A percentile compares a stretch with the other conserved stretches of the same genome.
Evolutionary conservation across 208 protist genomes (phyloP).

Genomic region (Crithidia brevicula): DNA sequence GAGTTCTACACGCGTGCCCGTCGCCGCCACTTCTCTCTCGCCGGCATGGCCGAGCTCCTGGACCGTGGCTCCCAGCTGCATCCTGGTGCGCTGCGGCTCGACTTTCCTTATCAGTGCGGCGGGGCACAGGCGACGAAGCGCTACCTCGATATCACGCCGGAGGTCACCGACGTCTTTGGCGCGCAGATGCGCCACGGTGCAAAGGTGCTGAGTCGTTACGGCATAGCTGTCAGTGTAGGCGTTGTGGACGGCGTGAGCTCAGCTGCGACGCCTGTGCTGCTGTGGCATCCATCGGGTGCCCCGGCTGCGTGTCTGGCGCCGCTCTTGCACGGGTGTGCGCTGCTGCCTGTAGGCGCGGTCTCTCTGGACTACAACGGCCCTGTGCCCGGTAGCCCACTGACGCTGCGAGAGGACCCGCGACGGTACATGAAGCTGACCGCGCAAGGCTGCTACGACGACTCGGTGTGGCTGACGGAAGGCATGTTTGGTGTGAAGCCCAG

Average conservation of each 20-base stretch:
- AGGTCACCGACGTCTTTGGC: constrained; percentile 48
- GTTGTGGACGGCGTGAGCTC: constrained; percentile 35
- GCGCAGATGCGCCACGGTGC: constrained; percentile 49
- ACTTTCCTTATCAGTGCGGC: constrained; percentile 87
- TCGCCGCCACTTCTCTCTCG: constrained; percentile 57
- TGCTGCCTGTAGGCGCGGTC: constrained; percentile 58
- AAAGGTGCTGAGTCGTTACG: constrained; percentile 84
- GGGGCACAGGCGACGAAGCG: constrained; percentile 62
- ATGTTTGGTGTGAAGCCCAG: constrained; percentile 74
- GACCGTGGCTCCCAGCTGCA: constrained; percentile 49
- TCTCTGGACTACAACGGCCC: constrained; percentile 82
- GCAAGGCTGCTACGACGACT: constrained; percentile 41
- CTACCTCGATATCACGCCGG: constrained; percentile 75
- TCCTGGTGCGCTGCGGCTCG: constrained; percentile 46
- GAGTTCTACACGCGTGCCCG: constrained; percentile 50
- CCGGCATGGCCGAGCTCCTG: constrained; percentile 52
- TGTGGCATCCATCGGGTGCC: constrained; percentile 80
- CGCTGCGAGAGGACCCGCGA: constrained; percentile 47
- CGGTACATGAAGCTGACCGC: constrained; percentile 68
- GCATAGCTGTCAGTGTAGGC: constrained; percentile 71
- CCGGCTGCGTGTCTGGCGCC: constrained; percentile 75
- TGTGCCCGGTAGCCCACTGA: constrained; percentile 42
- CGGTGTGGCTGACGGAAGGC: constrained; percentile 75
- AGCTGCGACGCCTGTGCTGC: constrained; percentile 41
- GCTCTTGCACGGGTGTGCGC: constrained; percentile 53